These are phyloP conservation scores for Hansfordia pulvinata DNA, from an alignment of 2,329 filamentous ascomycete species.

Conservation along the genomic window DNA sequence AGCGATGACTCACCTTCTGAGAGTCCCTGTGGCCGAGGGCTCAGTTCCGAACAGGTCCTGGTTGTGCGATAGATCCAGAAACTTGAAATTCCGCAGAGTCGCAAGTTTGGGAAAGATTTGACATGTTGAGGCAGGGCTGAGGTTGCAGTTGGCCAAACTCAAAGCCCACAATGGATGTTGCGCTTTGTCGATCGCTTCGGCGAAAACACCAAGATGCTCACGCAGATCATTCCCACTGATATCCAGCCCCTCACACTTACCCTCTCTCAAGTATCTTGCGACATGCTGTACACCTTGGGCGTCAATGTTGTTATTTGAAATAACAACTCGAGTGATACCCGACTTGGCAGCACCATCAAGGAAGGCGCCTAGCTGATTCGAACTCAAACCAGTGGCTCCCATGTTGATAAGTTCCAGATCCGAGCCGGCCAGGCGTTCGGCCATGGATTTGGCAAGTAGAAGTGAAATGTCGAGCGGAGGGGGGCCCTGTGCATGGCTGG, in stretches of 20 bases:
- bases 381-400: slow-evolving; percentile 61
- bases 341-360: slow-evolving; percentile 74
- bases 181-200: slow-evolving; percentile 34
- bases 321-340: slow-evolving; percentile 63
- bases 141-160: slow-evolving; percentile 73
- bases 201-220: slow-evolving; percentile 39
- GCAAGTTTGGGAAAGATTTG: slow-evolving; percentile 62
- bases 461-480: slow-evolving; percentile 39
- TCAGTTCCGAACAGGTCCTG: slow-evolving; percentile 60
- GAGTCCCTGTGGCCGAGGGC: slow-evolving; percentile 58
- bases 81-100: slow-evolving; percentile 61
- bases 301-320: slow-evolving; percentile 72
- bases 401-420: slow-evolving; percentile 73
- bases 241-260: slow-evolving; percentile 77
- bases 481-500: slow-evolving; percentile 15
- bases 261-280: slow-evolving; percentile 59
- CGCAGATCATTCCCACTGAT: slow-evolving; percentile 69
- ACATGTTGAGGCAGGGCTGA: slow-evolving; percentile 59
- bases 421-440: slow-evolving; percentile 61
- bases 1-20: slow-evolving; percentile 51
- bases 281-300: slow-evolving; percentile 63
- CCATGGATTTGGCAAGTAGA: slow-evolving; percentile 62
- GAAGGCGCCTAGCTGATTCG: slow-evolving; percentile 58
- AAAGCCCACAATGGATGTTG: slow-evolving; percentile 60
- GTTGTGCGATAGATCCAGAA: slow-evolving; percentile 89